Percentiles rank a stretch among this genome's conserved stretches.
Conservation (phyloP, 2,329 filamentous ascomycete species). For the Aureobasidium sp. region DNA sequence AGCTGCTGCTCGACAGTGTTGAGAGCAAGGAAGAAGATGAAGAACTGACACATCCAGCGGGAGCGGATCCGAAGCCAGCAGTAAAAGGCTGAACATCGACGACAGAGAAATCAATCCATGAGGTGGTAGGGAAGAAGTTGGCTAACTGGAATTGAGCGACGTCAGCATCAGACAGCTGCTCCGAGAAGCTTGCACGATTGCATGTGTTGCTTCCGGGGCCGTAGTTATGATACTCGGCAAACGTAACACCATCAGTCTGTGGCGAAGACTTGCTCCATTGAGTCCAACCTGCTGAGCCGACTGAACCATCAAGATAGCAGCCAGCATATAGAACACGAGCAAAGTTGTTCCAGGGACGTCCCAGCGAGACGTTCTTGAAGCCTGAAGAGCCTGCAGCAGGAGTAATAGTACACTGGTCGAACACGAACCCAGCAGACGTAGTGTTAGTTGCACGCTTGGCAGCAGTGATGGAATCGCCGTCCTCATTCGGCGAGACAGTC, state of each 20-base stretch:
- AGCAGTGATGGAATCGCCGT: constrained; percentile 32
- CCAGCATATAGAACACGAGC: constrained; percentile 21
- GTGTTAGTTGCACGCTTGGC: constrained; percentile 35
- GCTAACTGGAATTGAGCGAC: constrained; percentile 35
- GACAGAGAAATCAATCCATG: constrained; percentile 38
- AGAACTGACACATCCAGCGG: constrained; percentile 21
- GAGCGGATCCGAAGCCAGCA: constrained; percentile 26
- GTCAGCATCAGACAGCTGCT: constrained; percentile 30
- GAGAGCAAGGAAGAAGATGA: constrained; percentile 19
- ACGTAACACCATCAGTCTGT: constrained; percentile 24
- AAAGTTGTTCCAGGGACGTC: constrained; percentile 22
- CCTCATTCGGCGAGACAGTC: constrained; percentile 32
- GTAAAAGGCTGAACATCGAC: constrained; percentile 34
- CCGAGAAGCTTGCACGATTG: constrained; percentile 31
- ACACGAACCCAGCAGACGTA: constrained; percentile 32
- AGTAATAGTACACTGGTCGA: constrained; percentile 31
- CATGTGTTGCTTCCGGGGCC: constrained; percentile 30
- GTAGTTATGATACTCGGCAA: constrained; percentile 33
- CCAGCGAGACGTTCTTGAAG: constrained; percentile 23
- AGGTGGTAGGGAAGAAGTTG: constrained; percentile 35
- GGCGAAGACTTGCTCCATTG: constrained; percentile 26
- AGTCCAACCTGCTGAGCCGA: constrained; percentile 25
- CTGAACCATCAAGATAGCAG: constrained; percentile 19
- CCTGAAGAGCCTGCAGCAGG: constrained; percentile 26
- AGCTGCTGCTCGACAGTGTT: not conserved